phyloP scores from a whole-genome alignment of 495 filamentous ascomycete species.

The Aspergillus taichungensis region DNA sequence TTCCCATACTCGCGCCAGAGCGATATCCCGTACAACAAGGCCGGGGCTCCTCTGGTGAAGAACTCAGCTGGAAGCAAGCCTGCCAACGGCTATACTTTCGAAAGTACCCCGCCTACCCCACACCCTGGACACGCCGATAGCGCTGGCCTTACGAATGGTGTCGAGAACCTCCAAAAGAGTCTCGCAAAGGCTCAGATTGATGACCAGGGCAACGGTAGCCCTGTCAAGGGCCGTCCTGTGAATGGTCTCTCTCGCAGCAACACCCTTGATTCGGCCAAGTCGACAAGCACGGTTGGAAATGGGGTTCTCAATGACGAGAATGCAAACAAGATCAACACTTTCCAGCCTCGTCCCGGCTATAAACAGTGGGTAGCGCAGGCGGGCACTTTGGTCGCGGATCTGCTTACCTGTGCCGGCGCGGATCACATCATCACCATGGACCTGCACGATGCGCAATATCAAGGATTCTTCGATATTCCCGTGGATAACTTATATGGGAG shows the following conservation, averaged over 20 bases:
- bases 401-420: conserved; percentile 89
- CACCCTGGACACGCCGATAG: conserved; percentile 56
- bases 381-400: conserved; percentile 87
- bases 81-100: conserved; percentile 75
- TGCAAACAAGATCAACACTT: conserved; percentile 43
- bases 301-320: conserved; percentile 47
- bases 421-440: conserved; percentile 97
- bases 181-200: conserved; percentile 54
- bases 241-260: conserved; percentile 46
- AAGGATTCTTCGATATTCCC: conserved; percentile 97
- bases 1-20: conserved; percentile 95
- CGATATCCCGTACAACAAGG: conserved; percentile 92
- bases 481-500: conserved; percentile 94
- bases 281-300: conserved; percentile 24
- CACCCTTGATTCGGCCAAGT: conserved; percentile 51
- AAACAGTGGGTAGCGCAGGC: conserved; percentile 98
- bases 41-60: conserved; percentile 77
- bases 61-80: conserved; percentile 41
- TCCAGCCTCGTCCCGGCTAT: conserved; percentile 83
- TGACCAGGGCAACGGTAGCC: conserved; percentile 36
- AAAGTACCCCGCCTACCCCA: conserved; percentile 83
- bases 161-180: conserved; percentile 55
- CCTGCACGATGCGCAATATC: conserved; percentile 95
- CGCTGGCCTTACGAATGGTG: conserved; percentile 51
- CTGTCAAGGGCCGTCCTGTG: conserved; percentile 30